Conservation (phyloP, 768 basidiomycete species). For the Thelephora aurantiotincta region DNA sequence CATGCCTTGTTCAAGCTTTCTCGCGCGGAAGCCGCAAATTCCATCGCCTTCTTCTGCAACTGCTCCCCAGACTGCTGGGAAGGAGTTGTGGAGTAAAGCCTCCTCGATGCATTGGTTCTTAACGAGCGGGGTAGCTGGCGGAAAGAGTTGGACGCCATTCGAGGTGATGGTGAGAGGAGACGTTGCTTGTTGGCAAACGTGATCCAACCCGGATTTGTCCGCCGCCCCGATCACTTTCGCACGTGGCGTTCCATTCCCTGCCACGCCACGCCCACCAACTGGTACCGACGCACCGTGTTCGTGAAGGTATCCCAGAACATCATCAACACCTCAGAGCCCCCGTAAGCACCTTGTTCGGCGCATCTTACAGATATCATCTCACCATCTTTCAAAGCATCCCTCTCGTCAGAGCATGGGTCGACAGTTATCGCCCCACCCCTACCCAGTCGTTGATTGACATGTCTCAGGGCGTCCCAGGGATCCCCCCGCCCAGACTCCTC, state of each 20-base stretch:
- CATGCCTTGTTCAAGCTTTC: constrained; percentile 40
- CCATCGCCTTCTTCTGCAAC: constrained; percentile 59
- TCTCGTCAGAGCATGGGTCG: constrained; percentile 42
- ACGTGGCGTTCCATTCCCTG: too few species aligned
- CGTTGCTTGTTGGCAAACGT: not conserved
- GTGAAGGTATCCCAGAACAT: not conserved
- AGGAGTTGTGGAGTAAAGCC: not conserved
- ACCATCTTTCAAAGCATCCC: constrained; percentile 29
- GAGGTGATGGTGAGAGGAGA: not conserved
- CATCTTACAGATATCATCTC: not conserved
- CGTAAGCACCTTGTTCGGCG: not conserved
- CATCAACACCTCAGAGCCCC: not conserved
- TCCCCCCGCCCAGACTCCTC: constrained; percentile 40
- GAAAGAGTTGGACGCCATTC: not conserved
- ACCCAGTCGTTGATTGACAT: constrained; percentile 46
- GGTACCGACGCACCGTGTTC: too few species aligned
- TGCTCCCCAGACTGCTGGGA: constrained; percentile 19
- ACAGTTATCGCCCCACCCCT: constrained; percentile 25
- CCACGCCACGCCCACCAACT: too few species aligned
- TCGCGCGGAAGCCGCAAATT: constrained; percentile 43
- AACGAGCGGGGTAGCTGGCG: not conserved
- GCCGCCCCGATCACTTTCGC: not conserved
- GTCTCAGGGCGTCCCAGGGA: constrained; percentile 65
- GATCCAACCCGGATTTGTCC: not conserved
- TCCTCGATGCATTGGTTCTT: not conserved